These are phyloP conservation scores for Fusarium secorum DNA, from an alignment of 2,329 filamentous ascomycete genomes.

Conservation along the genomic window DNA sequence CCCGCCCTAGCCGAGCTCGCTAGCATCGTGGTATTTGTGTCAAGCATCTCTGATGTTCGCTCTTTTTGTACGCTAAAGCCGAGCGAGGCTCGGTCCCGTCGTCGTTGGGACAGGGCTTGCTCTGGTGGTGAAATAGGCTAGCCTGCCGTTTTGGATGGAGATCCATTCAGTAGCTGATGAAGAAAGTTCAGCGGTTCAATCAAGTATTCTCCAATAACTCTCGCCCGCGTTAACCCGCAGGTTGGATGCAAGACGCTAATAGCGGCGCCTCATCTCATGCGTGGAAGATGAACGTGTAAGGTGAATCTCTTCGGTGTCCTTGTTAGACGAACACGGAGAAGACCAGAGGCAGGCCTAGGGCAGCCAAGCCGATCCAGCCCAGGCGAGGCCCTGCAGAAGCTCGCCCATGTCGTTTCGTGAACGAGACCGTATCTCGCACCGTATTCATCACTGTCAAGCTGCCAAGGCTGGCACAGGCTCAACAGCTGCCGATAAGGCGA, in stretches of 20 bases:
- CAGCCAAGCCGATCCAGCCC: slow-evolving; percentile 38
- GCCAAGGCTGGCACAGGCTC: slow-evolving; percentile 38
- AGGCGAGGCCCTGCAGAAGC: slow-evolving; percentile 35
- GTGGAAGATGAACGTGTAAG: slow-evolving; percentile 16
- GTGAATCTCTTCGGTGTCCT: slow-evolving; percentile 22
- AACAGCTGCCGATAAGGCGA: slow-evolving; percentile 43
- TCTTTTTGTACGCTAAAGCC: slow-evolving; percentile 18
- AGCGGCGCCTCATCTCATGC: slow-evolving; percentile 37
- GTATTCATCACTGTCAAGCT: slow-evolving; percentile 3
- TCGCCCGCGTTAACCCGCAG: slow-evolving; percentile 40
- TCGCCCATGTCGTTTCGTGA: slow-evolving; percentile 19
- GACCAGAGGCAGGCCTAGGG: slow-evolving; percentile 12
- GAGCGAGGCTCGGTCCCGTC: slow-evolving; percentile 6
- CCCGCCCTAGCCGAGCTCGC: background rate
- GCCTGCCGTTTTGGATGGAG: slow-evolving; percentile 25
- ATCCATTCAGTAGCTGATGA: slow-evolving; percentile 6
- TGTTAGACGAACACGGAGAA: slow-evolving; percentile 21
- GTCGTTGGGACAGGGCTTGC: slow-evolving; percentile 25
- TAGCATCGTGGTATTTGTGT: slow-evolving; percentile 16
- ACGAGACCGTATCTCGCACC: slow-evolving; percentile 27
- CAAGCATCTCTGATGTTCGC: slow-evolving; percentile 7
- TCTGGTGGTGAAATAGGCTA: background rate
- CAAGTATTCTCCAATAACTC: slow-evolving; percentile 14
- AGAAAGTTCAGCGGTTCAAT: slow-evolving; percentile 9
- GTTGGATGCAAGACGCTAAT: slow-evolving; percentile 33